Conservation (phyloP, 108 stramenopile species). For the Seminavis robusta region DNA sequence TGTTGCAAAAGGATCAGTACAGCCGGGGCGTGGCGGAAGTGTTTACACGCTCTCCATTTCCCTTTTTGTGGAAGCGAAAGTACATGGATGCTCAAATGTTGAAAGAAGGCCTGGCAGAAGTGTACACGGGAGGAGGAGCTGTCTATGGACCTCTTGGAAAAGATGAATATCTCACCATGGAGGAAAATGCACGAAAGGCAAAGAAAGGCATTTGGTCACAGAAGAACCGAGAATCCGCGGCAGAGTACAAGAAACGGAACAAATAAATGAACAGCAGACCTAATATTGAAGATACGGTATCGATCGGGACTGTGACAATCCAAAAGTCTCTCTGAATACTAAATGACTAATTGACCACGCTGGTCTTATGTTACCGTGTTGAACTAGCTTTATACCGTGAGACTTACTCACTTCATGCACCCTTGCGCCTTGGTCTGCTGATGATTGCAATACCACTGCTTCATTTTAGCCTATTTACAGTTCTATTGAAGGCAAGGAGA, state of each 20-base stretch:
- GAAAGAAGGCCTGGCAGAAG: constrained; percentile 43
- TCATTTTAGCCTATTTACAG: too few species aligned
- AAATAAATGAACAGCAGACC: too few species aligned
- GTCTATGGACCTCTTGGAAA: constrained; percentile 46
- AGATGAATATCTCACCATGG: constrained; percentile 29
- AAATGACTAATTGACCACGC: too few species aligned
- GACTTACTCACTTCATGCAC: too few species aligned
- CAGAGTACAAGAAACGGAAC: constrained; percentile 42
- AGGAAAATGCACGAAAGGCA: constrained; percentile 16
- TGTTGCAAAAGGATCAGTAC: constrained; percentile 48
- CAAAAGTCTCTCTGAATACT: too few species aligned
- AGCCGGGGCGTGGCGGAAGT: constrained; percentile 44
- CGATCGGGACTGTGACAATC: too few species aligned
- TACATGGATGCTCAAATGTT: constrained; percentile 38
- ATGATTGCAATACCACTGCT: too few species aligned
- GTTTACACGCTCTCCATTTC: not conserved
- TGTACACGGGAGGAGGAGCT: constrained; percentile 47
- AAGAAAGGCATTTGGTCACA: constrained; percentile 44
- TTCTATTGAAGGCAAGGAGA: constrained; percentile 22
- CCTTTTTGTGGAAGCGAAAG: constrained; percentile 1
- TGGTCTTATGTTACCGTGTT: too few species aligned
- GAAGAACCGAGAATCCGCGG: constrained; percentile 37
- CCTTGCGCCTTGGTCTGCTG: too few species aligned
- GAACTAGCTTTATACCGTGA: too few species aligned
- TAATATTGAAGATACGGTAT: too few species aligned